These are phyloP conservation scores for Pseudonectria foliicola DNA, from an alignment of 2,329 filamentous ascomycete species.

Conservation along the genomic window DNA sequence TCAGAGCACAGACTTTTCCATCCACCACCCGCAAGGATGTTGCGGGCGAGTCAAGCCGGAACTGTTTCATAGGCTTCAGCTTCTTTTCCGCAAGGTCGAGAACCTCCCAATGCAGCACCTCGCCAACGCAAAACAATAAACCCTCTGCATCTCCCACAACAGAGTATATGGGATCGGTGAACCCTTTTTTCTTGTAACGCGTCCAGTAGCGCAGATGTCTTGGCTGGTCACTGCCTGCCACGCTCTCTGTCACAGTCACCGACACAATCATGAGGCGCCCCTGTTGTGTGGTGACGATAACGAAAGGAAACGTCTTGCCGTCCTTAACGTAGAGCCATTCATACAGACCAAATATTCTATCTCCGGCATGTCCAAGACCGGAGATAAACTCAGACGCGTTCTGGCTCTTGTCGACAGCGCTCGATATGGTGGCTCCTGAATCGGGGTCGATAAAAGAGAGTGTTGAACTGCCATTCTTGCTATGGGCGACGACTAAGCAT, in stretches of 20 bases:
- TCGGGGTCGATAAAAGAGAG: constrained; percentile 51
- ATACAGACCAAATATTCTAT: constrained; percentile 52
- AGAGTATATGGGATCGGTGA: constrained; percentile 45
- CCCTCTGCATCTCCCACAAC: constrained; percentile 48
- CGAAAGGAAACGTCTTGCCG: constrained; percentile 52
- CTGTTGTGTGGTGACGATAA: constrained; percentile 51
- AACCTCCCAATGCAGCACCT: constrained; percentile 47
- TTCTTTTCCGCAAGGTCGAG: constrained; percentile 45
- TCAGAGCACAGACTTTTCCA: constrained; percentile 44
- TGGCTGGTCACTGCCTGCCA: constrained; percentile 8
- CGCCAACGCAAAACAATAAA: constrained; percentile 50
- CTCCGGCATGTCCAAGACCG: constrained; percentile 48
- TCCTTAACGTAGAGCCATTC: constrained; percentile 58
- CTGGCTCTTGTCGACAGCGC: constrained; percentile 35
- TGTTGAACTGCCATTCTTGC: constrained; percentile 35
- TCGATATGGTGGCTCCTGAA: constrained; percentile 45
- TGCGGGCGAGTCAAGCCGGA: constrained; percentile 47
- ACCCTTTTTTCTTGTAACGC: constrained; percentile 41
- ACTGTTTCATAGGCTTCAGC: constrained; percentile 39
- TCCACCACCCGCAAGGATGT: constrained; percentile 40
- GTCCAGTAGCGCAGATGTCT: constrained; percentile 43
- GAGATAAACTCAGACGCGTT: constrained; percentile 41
- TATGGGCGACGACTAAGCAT: constrained; percentile 47
- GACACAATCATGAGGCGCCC: constrained; percentile 52
- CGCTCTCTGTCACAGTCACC: constrained; percentile 25